phyloP scores from a whole-genome alignment of 2,329 filamentous ascomycete genomes.

The Beauveria scarabaeidicola region DNA sequence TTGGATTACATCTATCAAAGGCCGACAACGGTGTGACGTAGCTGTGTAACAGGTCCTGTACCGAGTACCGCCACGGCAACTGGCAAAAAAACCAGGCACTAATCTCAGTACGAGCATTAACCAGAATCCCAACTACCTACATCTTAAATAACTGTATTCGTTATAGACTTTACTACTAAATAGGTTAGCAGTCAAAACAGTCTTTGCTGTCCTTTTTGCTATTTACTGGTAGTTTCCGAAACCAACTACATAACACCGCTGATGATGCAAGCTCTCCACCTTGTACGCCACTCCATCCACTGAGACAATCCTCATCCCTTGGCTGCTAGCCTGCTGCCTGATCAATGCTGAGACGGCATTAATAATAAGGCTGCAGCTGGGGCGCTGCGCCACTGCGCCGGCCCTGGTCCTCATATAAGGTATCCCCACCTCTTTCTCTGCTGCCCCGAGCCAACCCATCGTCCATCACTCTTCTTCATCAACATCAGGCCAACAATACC shows the following conservation, averaged over 20 bases:
- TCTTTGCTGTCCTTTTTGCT: too few species aligned
- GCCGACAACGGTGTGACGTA: not conserved
- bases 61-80: too few species aligned
- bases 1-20: not conserved
- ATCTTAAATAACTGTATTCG: too few species aligned
- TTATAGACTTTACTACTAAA: too few species aligned
- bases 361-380: not conserved
- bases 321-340: too few species aligned
- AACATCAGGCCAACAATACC: not conserved
- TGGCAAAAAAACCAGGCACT: too few species aligned
- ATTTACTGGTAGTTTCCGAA: too few species aligned
- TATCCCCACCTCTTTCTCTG: not conserved
- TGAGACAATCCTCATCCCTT: not conserved
- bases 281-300: not conserved
- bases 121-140: not conserved
- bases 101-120: not conserved
- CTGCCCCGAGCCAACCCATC: not conserved
- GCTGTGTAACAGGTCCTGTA: not conserved
- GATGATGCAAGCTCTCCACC: too few species aligned
- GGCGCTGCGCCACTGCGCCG: not conserved
- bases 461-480: not conserved
- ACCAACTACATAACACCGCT: too few species aligned
- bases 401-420: not conserved
- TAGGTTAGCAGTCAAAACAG: too few species aligned
- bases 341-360: too few species aligned